Percentiles rank a stretch among this genome's conserved stretches.
These are phyloP conservation scores for Lentinula lateritia DNA, from an alignment of 768 basidiomycete genomes.

Conservation along the genomic window DNA sequence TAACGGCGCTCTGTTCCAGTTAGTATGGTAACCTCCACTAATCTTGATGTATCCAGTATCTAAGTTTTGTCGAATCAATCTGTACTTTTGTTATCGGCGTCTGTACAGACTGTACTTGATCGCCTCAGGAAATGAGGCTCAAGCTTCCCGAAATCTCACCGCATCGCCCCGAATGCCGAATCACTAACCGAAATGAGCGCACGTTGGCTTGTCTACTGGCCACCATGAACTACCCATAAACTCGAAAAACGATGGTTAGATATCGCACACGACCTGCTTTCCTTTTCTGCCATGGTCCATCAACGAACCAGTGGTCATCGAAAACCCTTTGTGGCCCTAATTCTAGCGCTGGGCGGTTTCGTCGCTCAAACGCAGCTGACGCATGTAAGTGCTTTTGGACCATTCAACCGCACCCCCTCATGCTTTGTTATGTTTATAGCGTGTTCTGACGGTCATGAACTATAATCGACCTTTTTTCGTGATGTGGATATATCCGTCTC, in stretches of 20 bases:
- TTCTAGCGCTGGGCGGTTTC: conserved; percentile 2
- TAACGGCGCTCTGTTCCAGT: not conserved
- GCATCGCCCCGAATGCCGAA: not conserved
- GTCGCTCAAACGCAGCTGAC: conserved; percentile 2
- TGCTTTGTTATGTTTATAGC: not conserved
- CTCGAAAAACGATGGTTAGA: not conserved
- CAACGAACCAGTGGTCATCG: not conserved
- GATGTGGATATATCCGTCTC: not conserved
- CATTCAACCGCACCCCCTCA: no score
- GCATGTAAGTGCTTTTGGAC: not conserved
- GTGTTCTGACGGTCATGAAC: not conserved
- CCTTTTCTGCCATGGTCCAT: not conserved
- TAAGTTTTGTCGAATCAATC: not conserved
- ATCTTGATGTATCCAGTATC: not conserved
- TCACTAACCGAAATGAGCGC: not conserved
- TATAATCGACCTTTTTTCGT: not conserved
- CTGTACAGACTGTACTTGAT: no score
- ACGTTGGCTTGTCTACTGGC: conserved; percentile 4
- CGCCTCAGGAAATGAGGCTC: no score
- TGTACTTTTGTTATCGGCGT: no score
- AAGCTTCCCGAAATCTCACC: not conserved
- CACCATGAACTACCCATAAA: not conserved
- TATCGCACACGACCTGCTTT: not conserved
- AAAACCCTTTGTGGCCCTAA: not conserved
- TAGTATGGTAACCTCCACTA: not conserved